Percentiles rank a stretch among this genome's conserved stretches.
These are phyloP conservation scores for Geoglossum glabrum DNA, from an alignment of 495 filamentous ascomycete genomes.

Conservation along the genomic window DNA sequence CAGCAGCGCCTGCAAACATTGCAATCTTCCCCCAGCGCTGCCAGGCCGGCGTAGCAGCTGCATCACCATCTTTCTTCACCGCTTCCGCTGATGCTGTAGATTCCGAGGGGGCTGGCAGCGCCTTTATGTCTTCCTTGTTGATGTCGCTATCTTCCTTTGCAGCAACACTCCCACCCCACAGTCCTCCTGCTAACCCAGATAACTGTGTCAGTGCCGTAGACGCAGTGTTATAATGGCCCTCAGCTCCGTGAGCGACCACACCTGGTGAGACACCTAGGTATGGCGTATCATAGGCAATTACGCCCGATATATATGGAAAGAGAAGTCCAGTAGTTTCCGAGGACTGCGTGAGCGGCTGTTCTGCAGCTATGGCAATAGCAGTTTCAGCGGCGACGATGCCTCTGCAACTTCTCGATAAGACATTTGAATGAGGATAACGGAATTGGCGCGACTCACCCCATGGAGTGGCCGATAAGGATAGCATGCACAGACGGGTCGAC, in stretches of 20 bases:
- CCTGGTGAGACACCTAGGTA: slow-evolving; percentile 78
- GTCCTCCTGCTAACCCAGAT: slow-evolving; percentile 35
- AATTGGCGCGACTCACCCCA: slow-evolving; percentile 33
- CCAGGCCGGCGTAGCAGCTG: slow-evolving; percentile 29
- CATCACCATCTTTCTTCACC: slow-evolving; percentile 19
- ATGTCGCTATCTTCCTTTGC: slow-evolving; percentile 11
- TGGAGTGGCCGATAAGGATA: slow-evolving; percentile 76
- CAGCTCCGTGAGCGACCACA: slow-evolving; percentile 74
- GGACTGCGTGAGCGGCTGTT: slow-evolving; percentile 37
- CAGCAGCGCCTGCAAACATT: slow-evolving; percentile 61
- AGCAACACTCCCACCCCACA: slow-evolving; percentile 30
- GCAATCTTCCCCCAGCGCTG: slow-evolving; percentile 57
- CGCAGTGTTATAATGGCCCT: slow-evolving; percentile 62
- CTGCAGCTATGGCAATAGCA: slow-evolving; percentile 44
- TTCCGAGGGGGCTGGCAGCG: neutral
- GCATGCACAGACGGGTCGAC: slow-evolving; percentile 74
- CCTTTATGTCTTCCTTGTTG: neutral
- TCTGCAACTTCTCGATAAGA: slow-evolving; percentile 5
- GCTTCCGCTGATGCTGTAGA: neutral
- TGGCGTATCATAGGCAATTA: slow-evolving; percentile 90
- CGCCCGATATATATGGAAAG: slow-evolving; percentile 51
- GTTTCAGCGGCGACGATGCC: slow-evolving; percentile 90
- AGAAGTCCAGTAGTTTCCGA: slow-evolving; percentile 3
- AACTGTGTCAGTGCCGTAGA: slow-evolving; percentile 48
- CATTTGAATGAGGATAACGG: neutral